A percentile compares a stretch with the other conserved stretches of the same genome.
phyloP scores from a whole-genome alignment of 2,329 filamentous ascomycete species.

The Peltaster fructicola region DNA sequence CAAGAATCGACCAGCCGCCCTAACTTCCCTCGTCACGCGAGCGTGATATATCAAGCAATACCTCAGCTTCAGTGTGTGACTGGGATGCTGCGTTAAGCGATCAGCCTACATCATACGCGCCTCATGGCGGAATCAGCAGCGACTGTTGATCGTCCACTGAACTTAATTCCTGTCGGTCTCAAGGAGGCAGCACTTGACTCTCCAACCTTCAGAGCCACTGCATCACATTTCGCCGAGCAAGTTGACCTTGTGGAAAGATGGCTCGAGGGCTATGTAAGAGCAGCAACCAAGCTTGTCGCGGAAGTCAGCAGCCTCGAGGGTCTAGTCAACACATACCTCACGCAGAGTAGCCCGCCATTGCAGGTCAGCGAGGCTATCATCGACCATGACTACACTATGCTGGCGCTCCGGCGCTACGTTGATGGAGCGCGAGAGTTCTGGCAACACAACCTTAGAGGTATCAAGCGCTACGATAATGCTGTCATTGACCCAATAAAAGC shows the following conservation, averaged over 20 bases:
- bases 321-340: constrained; percentile 58
- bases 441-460: constrained; percentile 53
- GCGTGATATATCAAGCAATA: no score
- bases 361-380: constrained; percentile 67
- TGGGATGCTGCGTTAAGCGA: no score
- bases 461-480: constrained; percentile 59
- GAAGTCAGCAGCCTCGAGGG: constrained; percentile 62
- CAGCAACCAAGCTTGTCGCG: constrained; percentile 41
- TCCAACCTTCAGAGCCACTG: constrained; percentile 78
- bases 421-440: constrained; percentile 82
- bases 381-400: constrained; percentile 85
- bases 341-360: constrained; percentile 54
- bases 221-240: constrained; percentile 77
- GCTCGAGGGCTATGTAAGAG: constrained; percentile 57
- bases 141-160: constrained; percentile 8
- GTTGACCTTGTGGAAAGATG: constrained; percentile 81
- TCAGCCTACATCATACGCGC: no score
- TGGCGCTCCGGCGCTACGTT: constrained; percentile 68
- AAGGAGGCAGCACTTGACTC: constrained; percentile 95
- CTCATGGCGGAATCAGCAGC: constrained; percentile 1
- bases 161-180: constrained; percentile 55
- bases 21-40: no score
- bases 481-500: constrained; percentile 65
- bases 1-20: no score
- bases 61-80: no score